These are phyloP conservation scores for Penicillium sclerotigenum DNA, from an alignment of 2,329 filamentous ascomycete species.

Conservation along the genomic window DNA sequence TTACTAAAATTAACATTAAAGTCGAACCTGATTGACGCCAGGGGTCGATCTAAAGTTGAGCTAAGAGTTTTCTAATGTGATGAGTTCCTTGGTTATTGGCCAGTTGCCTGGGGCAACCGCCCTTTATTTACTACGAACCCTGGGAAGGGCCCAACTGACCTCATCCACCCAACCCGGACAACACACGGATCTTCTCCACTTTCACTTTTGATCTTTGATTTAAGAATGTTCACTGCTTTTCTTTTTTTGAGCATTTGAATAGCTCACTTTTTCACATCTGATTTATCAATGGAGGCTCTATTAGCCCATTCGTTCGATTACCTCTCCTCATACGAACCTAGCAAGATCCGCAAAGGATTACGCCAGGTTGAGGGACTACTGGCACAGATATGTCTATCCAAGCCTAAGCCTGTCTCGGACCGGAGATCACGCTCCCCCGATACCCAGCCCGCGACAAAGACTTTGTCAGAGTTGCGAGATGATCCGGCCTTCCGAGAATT, in stretches of 20 bases:
- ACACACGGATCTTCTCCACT: constrained; percentile 8
- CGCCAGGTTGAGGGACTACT: constrained; percentile 91
- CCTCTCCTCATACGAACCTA: constrained; percentile 84
- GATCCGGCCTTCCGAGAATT: constrained; percentile 94
- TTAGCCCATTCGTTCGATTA: constrained; percentile 94
- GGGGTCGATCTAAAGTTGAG: background rate
- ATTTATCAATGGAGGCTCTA: constrained; percentile 73
- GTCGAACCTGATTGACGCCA: constrained; percentile 4
- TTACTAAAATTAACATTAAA: constrained; percentile 10
- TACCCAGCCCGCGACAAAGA: constrained; percentile 53
- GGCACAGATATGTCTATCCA: constrained; percentile 85
- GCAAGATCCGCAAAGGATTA: constrained; percentile 88
- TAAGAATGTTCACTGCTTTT: constrained; percentile 9
- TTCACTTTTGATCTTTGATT: constrained; percentile 7
- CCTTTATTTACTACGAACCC: constrained; percentile 5
- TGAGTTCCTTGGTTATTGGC: constrained; percentile 10
- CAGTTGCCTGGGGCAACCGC: constrained; percentile 5
- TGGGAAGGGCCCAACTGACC: constrained; percentile 1
- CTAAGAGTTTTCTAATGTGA: constrained; percentile 7
- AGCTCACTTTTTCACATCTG: constrained; percentile 5
- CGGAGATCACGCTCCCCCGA: constrained; percentile 43
- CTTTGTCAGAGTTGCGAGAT: constrained; percentile 65
- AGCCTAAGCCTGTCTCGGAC: constrained; percentile 40
- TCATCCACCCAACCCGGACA: constrained; percentile 1
- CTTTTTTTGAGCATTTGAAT: constrained; percentile 4